Evolutionary conservation across 306 rosid species (phyloP).

Genomic region (Quercus ilex): DNA sequence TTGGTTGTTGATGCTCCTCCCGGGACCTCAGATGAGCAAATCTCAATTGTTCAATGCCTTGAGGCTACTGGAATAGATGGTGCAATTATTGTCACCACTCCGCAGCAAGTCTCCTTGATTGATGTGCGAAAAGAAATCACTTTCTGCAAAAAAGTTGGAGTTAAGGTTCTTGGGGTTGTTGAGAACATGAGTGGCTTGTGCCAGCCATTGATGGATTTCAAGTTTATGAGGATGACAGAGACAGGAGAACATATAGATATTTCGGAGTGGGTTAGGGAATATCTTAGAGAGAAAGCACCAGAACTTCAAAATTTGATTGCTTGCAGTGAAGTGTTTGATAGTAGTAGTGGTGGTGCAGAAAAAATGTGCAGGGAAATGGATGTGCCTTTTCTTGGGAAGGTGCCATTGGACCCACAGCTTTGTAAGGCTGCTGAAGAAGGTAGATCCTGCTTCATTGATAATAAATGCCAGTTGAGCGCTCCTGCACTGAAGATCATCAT

Average conservation of each 20-base stretch:
- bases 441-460: slow-evolving; percentile 72
- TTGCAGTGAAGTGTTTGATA: slow-evolving; percentile 78
- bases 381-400: slow-evolving; percentile 84
- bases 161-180: slow-evolving; percentile 76
- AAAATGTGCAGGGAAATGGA: slow-evolving; percentile 80
- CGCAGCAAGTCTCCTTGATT: slow-evolving; percentile 84
- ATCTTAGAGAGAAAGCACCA: slow-evolving; percentile 63
- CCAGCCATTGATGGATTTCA: slow-evolving; percentile 61
- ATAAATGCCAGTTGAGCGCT: slow-evolving; percentile 58
- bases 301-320: slow-evolving; percentile 58
- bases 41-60: slow-evolving; percentile 76
- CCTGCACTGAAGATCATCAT: slow-evolving; percentile 72
- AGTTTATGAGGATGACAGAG: slow-evolving; percentile 50
- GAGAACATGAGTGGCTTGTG: slow-evolving; percentile 92
- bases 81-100: slow-evolving; percentile 89
- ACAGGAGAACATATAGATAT: slow-evolving; percentile 69
- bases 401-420: slow-evolving; percentile 90
- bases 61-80: slow-evolving; percentile 73
- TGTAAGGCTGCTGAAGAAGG: slow-evolving; percentile 97
- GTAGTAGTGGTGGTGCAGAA: slow-evolving; percentile 78
- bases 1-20: slow-evolving; percentile 93
- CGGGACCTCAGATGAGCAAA: slow-evolving; percentile 94
- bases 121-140: slow-evolving; percentile 87
- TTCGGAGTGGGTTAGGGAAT: slow-evolving; percentile 59
- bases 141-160: slow-evolving; percentile 83